These are phyloP conservation scores for Crucihimalaya himalaica DNA, from an alignment of 345 rosid genomes.

Conservation along the genomic window DNA sequence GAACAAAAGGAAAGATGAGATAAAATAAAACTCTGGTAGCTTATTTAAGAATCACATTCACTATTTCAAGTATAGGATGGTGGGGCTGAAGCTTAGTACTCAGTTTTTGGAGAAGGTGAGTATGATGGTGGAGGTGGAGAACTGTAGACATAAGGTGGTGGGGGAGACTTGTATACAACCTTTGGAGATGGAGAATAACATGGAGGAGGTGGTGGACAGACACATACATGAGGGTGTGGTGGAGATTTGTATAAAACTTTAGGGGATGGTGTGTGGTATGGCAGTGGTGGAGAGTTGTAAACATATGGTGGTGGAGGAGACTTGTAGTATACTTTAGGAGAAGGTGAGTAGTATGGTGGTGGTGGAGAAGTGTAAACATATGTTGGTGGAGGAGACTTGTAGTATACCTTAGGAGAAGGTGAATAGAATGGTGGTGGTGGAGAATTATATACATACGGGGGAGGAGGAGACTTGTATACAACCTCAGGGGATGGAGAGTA, in stretches of 20 bases:
- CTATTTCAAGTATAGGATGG: not conserved
- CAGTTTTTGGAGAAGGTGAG: constrained; percentile 5
- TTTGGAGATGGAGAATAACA: not conserved
- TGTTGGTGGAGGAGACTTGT: not conserved
- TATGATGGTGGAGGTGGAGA: not conserved
- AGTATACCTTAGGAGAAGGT: not conserved
- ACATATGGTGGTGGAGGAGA: not conserved
- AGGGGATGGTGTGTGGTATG: not conserved
- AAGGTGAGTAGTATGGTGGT: not conserved
- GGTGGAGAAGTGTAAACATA: not conserved
- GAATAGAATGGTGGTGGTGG: constrained; percentile 13
- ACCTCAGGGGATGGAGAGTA: not conserved
- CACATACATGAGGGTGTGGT: not conserved
- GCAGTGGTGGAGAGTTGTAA: not conserved
- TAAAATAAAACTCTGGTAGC: not conserved
- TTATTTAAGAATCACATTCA: not conserved
- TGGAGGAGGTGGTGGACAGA: constrained; percentile 2
- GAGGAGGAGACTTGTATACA: not conserved
- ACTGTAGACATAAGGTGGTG: not conserved
- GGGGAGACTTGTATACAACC: not conserved
- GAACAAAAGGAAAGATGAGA: not conserved
- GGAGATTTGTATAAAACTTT: not conserved
- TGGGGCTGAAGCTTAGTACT: not conserved
- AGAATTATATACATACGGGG: not conserved
- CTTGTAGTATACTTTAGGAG: not conserved